phyloP scores from a whole-genome alignment of 495 filamentous ascomycete genomes.

The Corynascus novoguineensis region DNA sequence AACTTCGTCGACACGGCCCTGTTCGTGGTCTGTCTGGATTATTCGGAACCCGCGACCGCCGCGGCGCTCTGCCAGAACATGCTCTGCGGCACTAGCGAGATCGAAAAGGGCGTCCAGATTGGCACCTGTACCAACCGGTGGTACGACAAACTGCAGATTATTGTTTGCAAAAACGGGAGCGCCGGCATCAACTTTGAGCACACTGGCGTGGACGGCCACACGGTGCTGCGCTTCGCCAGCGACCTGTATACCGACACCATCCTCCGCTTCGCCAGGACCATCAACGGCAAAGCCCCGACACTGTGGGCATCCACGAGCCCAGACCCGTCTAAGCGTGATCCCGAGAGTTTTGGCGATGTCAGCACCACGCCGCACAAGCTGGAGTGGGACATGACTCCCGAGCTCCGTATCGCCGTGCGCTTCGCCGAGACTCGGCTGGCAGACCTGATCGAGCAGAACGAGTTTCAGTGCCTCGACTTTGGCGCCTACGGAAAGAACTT shows the following conservation, averaged over 20 bases:
- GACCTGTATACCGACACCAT: conserved; percentile 98
- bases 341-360: conserved; percentile 88
- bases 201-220: conserved; percentile 96
- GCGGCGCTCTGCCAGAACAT: conserved; percentile 91
- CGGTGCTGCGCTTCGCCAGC: conserved; percentile 89
- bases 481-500: conserved; percentile 89
- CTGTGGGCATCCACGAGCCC: conserved; percentile 89
- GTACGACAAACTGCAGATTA: conserved; percentile 99
- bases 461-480: conserved; percentile 92
- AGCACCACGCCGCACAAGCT: conserved; percentile 92
- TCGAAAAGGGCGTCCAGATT: conserved; percentile 89
- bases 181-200: conserved; percentile 99
- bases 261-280: conserved; percentile 88
- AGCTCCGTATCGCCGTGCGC: conserved; percentile 81
- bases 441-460: conserved; percentile 93
- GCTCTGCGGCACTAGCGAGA: conserved; percentile 90
- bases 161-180: conserved; percentile 97
- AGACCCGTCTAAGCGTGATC: conserved; percentile 90
- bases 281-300: conserved; percentile 89
- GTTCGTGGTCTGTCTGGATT: conserved; percentile 87
- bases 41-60: conserved; percentile 73
- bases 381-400: conserved; percentile 96
- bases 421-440: conserved; percentile 94
- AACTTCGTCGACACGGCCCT: conserved; percentile 91
- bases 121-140: conserved; percentile 97